These are phyloP conservation scores for Syzygium oleosum DNA, from an alignment of 345 rosid species.

Conservation along the genomic window DNA sequence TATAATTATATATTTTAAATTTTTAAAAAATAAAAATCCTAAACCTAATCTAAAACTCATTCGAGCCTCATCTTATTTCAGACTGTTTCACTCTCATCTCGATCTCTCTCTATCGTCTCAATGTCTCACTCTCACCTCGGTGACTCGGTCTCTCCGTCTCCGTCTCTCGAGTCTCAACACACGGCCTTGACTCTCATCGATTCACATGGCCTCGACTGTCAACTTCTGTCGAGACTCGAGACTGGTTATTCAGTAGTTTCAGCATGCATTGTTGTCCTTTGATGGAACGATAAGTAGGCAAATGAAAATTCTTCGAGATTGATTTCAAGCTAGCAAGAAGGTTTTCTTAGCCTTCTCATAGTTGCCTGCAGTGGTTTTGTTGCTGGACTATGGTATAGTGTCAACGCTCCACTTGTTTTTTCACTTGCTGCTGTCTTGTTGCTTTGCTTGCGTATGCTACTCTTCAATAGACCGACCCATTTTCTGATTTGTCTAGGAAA, in stretches of 20 bases:
- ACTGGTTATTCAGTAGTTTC: slow-evolving; percentile 97
- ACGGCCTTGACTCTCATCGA: too few species aligned
- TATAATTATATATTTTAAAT: too few species aligned
- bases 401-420: slow-evolving; percentile 38
- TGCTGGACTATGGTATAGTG: slow-evolving; percentile 61
- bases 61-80: too few species aligned
- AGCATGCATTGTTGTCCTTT: slow-evolving; percentile 75
- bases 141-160: too few species aligned
- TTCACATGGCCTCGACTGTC: too few species aligned
- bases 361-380: slow-evolving; percentile 73
- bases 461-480: slow-evolving; percentile 19
- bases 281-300: slow-evolving; percentile 54
- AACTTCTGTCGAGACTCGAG: slow-evolving; percentile 20
- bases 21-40: too few species aligned
- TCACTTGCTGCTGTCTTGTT: slow-evolving; percentile 32
- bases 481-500: too few species aligned
- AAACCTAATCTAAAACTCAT: too few species aligned
- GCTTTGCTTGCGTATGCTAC: slow-evolving; percentile 48
- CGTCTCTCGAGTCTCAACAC: too few species aligned
- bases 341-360: slow-evolving; percentile 54
- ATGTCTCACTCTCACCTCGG: too few species aligned
- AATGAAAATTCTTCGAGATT: slow-evolving; percentile 37
- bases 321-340: slow-evolving; percentile 65
- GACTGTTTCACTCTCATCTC: too few species aligned
- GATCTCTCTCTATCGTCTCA: too few species aligned